Evolutionary conservation across 2,329 filamentous ascomycete species (phyloP), one percentile per base, ranked within the genome.

Genomic region (Beauveria asiatica): DNA sequence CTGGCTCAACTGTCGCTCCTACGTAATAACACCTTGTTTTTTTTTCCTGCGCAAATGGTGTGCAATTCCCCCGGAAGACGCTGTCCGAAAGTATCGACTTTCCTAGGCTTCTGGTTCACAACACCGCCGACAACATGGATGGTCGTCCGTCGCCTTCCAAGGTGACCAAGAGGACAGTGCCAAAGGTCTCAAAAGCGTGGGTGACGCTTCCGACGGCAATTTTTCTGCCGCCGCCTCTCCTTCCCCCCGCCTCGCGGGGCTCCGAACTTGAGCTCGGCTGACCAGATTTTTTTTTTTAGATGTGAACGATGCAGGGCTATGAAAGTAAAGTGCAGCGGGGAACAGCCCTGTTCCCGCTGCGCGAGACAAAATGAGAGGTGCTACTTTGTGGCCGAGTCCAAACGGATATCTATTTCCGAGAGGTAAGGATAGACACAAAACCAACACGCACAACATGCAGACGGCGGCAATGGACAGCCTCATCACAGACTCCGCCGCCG

Each of bases 261-360:
- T 25, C 30, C 49, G 41, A 53, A 30, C 33, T 39, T 19, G 49
- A 59, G 49, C 49, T 42, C 49, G 23, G 49, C 57, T 59, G 57
- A 59, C 57, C 27, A 42, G 8, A 5, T 2, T 45, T 46, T 48
- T 37, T 80, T 64, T 79, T 70, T n/a, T 19, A 66, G 65, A 21
- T 66, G 65, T 60, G 64, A 65, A 19, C 49, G 65, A 66, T 66
- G 65, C 44, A 64, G 65, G 30, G 55, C 62, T 42, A 66, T 66
- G 65, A 66, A 66, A 42, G 65, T 66, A 53, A 66, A 66, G 62
- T 66, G 65, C 52, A 65, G 63, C 37, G 65, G 65, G 37, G 62
- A 63, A 33, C 61, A 65, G 50, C 65, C 65, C 11, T 66, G 65
- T 21, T 57, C 62, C n/a, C 61, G 65, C 19, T 69, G 60, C 62